phyloP scores from a whole-genome alignment of 208 protist genomes.

The Trypanosoma mega region DNA sequence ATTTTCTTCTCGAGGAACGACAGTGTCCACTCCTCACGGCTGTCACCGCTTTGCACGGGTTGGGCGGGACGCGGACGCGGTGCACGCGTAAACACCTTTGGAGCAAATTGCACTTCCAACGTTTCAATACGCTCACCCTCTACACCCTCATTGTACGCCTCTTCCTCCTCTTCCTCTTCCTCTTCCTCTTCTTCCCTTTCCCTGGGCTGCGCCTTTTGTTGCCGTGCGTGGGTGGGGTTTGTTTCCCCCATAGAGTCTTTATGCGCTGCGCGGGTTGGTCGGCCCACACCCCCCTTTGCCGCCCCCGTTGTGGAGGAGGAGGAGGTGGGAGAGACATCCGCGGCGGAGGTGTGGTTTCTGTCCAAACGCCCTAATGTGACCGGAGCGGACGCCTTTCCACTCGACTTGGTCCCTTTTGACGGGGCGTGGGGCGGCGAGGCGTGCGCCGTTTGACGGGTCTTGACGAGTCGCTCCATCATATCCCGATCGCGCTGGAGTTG shows the following conservation, averaged over 20 bases:
- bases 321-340: no score
- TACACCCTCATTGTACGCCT: not conserved
- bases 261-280: no score
- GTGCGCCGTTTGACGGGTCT: constrained; percentile 1
- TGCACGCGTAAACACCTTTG: constrained; percentile 13
- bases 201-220: not conserved
- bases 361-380: no score
- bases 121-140: constrained; percentile 1
- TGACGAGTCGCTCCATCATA: constrained; percentile 35
- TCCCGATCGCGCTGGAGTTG: constrained; percentile 51
- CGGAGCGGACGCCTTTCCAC: no score
- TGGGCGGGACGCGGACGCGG: not conserved
- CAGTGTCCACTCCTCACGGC: constrained; percentile 22
- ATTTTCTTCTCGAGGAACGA: constrained; percentile 58
- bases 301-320: not conserved
- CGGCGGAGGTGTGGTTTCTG: no score
- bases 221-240: not conserved
- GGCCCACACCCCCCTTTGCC: no score
- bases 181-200: not conserved
- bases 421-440: no score
- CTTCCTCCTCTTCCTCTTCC: not conserved
- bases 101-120: constrained; percentile 14
- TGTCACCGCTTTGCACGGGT: constrained; percentile 13
- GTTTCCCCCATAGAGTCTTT: not conserved
- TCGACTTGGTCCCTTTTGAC: no score